Conservation (phyloP, 2,329 filamentous ascomycete genomes). For the Cadophora malorum region DNA sequence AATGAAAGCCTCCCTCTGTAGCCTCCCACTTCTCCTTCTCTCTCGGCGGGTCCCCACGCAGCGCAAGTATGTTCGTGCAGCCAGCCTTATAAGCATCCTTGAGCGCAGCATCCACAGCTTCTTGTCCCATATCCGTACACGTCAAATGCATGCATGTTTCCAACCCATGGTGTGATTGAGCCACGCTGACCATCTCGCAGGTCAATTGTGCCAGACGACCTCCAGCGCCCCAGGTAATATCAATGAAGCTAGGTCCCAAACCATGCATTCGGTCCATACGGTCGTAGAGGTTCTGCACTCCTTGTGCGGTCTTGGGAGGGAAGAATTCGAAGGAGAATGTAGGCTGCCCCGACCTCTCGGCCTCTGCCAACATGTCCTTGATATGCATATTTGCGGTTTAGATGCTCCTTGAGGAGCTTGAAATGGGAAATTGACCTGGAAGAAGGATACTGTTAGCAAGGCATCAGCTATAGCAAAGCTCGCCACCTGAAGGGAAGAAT, state of each 20-base stretch:
- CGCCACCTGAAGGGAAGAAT: neutral
- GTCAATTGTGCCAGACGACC: conserved; percentile 90
- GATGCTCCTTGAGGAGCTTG: conserved; percentile 25
- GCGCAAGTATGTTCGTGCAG: conserved; percentile 95
- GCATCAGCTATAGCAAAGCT: neutral
- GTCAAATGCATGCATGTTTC: conserved; percentile 99
- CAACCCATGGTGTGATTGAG: conserved; percentile 92
- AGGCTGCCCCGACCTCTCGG: conserved; percentile 77
- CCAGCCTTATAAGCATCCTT: conserved; percentile 90
- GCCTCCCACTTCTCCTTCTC: conserved; percentile 95
- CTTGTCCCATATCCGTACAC: conserved; percentile 95
- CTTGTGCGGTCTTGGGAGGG: conserved; percentile 94
- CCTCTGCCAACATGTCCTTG: conserved; percentile 85
- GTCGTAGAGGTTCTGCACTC: conserved; percentile 98
- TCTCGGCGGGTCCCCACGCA: conserved; percentile 91
- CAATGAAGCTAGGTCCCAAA: conserved; percentile 93
- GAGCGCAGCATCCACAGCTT: conserved; percentile 89
- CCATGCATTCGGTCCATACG: conserved; percentile 99
- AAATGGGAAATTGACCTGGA: conserved; percentile 7
- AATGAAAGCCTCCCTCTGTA: conserved; percentile 84
- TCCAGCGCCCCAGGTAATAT: conserved; percentile 98
- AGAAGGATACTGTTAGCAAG: neutral
- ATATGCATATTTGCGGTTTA: conserved; percentile 79
- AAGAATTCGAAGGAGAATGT: conserved; percentile 99
- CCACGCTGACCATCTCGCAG: conserved; percentile 96